These are phyloP conservation scores for Colletotrichum phormii DNA, from an alignment of 2,329 filamentous ascomycete species.

Conservation along the genomic window DNA sequence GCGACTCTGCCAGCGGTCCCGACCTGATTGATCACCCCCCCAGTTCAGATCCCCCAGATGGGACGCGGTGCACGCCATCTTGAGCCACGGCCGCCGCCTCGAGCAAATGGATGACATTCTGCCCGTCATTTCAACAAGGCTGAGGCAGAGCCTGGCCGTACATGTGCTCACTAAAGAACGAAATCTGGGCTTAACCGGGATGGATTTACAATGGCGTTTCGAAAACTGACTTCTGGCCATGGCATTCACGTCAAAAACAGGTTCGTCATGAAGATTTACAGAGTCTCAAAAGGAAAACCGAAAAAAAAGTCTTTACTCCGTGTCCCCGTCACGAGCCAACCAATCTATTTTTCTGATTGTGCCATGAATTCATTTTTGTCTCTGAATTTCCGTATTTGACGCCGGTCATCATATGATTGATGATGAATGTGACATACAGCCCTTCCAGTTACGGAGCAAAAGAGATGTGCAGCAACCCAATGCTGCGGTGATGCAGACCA, in stretches of 20 bases:
- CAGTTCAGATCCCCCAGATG: constrained; percentile 19
- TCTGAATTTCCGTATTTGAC: constrained; percentile 74
- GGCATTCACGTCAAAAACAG: constrained; percentile 5
- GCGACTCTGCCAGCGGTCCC: background rate
- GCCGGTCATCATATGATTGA: constrained; percentile 66
- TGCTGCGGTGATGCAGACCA: constrained; percentile 60
- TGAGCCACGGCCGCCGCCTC: background rate
- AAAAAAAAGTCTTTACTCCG: constrained; percentile 36
- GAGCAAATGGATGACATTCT: background rate
- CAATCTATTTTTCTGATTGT: constrained; percentile 39
- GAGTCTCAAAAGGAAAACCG: constrained; percentile 18
- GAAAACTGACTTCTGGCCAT: background rate
- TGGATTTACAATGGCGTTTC: background rate
- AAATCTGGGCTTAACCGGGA: background rate
- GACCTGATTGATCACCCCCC: background rate
- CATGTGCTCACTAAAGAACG: background rate
- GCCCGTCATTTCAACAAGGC: constrained; percentile 2
- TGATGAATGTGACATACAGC: constrained; percentile 73
- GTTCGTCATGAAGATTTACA: constrained; percentile 29
- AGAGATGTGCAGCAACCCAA: constrained; percentile 70
- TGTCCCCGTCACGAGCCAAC: constrained; percentile 37
- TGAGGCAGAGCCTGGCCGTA: constrained; percentile 1
- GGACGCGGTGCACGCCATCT: background rate
- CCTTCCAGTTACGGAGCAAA: constrained; percentile 66
- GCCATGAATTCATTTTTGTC: constrained; percentile 51